Evolutionary conservation across 192 early-diverging fungal genomes (phyloP), one percentile per base, ranked within the genome.

Genomic region (Kickxella alabastrina): DNA sequence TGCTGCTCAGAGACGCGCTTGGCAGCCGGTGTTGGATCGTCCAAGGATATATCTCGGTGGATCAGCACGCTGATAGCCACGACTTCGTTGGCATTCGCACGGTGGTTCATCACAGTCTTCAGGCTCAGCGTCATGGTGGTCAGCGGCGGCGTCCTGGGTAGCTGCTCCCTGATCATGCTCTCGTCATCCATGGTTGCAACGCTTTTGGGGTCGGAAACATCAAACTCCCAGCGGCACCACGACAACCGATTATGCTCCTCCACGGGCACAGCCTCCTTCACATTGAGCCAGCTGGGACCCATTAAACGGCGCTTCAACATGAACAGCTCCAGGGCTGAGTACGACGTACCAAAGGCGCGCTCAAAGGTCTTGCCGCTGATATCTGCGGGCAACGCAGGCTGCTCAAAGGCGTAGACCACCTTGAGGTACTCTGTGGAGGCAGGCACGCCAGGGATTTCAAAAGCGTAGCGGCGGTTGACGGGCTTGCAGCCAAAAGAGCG

Each of bases 281-380:
- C 80, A 12, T 78, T 60, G 0, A 99, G 70, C 97, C 97, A 99
- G 49, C 85, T 88, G 6, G 97, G 97, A 1, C 97, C 97, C 92
- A 92, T 98, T 22, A 99, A 69, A 48, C 91, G 85, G 18, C 94
- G 81, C 68, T 98, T 93, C 19, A 95, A 80, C n/a, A 98, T 61
- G 40, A 99, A 87, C 21, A 89, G 82, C 69, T 99, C 97, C n/a
- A 97, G 72, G 1, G 92, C 87, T 34, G 74, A 83, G 10, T 91
- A 92, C 36, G 85, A 82, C 4, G 87, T 77, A 10, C 95, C 97
- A 80, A 99, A 98, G 3, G 90, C 76, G 45, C 84, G 87, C 52
- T 83, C 83, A 58, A 95, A 98, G 1, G 80, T 26, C 87, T 87
- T n/a, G 40, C 76, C 85, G 46, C 32, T 85, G 47, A 28, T 40